Conservation (phyloP, 805 yeast species). For the Hemisphaericaspora nanyangensis region DNA sequence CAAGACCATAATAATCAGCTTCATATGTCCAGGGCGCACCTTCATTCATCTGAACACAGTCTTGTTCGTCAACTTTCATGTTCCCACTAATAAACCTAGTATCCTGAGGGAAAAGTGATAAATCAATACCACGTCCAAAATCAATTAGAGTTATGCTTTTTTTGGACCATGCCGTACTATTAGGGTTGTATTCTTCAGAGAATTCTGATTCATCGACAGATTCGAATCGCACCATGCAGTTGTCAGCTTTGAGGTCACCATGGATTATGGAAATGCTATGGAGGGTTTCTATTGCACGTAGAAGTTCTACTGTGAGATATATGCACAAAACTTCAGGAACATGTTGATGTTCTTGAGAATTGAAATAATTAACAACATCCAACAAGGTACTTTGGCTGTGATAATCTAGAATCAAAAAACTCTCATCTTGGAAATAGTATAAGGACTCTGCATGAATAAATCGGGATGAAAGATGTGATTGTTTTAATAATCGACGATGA, state of each 20-base stretch:
- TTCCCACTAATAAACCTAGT: slow-evolving; percentile 51
- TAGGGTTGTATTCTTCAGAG: slow-evolving; percentile 26
- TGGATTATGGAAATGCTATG: slow-evolving; percentile 70
- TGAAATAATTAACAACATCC: slow-evolving; percentile 57
- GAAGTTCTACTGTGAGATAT: slow-evolving; percentile 60
- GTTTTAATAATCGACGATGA: slow-evolving; percentile 32
- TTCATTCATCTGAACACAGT: slow-evolving; percentile 66
- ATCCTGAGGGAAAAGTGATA: slow-evolving; percentile 45
- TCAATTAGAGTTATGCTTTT: slow-evolving; percentile 68
- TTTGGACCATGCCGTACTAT: slow-evolving; percentile 43
- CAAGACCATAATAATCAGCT: slow-evolving; percentile 81
- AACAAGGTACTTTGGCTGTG: slow-evolving; percentile 68
- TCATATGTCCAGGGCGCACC: slow-evolving; percentile 69
- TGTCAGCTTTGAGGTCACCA: slow-evolving; percentile 84
- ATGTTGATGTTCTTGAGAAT: slow-evolving; percentile 13
- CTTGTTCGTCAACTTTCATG: slow-evolving; percentile 63
- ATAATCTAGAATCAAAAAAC: slow-evolving; percentile 63
- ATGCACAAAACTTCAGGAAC: slow-evolving; percentile 63
- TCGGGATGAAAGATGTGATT: slow-evolving; percentile 16
- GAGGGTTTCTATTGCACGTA: slow-evolving; percentile 55
- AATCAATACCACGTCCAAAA: slow-evolving; percentile 77
- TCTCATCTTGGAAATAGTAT: slow-evolving; percentile 60
- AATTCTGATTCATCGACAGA: slow-evolving; percentile 10
- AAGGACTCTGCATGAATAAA: slow-evolving; percentile 50
- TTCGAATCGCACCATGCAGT: slow-evolving; percentile 68